These are phyloP conservation scores for Talaromyces amestolkiae DNA, from an alignment of 2,329 filamentous ascomycete species.

Conservation along the genomic window DNA sequence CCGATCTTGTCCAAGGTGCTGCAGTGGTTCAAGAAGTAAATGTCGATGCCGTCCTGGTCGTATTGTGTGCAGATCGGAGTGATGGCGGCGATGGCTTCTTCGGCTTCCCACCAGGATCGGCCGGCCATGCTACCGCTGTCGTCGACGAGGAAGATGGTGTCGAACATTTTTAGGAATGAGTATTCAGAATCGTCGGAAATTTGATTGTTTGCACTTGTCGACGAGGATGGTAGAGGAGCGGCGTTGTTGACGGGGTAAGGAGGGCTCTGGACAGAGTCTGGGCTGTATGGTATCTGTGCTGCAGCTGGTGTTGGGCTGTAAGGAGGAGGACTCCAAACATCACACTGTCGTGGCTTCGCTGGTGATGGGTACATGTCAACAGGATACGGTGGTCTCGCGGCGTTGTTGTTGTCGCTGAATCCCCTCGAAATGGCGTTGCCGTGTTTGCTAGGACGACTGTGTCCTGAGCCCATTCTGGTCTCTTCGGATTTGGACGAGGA, in stretches of 20 bases:
- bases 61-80: slow-evolving; percentile 76
- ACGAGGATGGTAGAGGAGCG: neutral
- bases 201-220: neutral
- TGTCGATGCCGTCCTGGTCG: slow-evolving; percentile 81
- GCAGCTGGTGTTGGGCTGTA: neutral
- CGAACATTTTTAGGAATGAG: slow-evolving; percentile 73
- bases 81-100: slow-evolving; percentile 67
- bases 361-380: neutral
- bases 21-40: slow-evolving; percentile 81
- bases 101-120: slow-evolving; percentile 71
- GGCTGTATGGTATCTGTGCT: neutral
- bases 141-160: slow-evolving; percentile 88
- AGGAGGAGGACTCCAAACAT: slow-evolving; percentile 13
- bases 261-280: neutral
- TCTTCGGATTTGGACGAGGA: neutral
- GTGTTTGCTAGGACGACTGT: neutral
- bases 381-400: neutral
- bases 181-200: slow-evolving; percentile 61
- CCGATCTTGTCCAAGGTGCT: slow-evolving; percentile 40
- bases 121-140: slow-evolving; percentile 87
- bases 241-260: neutral
- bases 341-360: neutral
- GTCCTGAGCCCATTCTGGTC: neutral
- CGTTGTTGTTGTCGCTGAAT: neutral
- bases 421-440: neutral